Evolutionary conservation across 805 yeast genomes (phyloP).

Genomic region (Ogataea siamensis): DNA sequence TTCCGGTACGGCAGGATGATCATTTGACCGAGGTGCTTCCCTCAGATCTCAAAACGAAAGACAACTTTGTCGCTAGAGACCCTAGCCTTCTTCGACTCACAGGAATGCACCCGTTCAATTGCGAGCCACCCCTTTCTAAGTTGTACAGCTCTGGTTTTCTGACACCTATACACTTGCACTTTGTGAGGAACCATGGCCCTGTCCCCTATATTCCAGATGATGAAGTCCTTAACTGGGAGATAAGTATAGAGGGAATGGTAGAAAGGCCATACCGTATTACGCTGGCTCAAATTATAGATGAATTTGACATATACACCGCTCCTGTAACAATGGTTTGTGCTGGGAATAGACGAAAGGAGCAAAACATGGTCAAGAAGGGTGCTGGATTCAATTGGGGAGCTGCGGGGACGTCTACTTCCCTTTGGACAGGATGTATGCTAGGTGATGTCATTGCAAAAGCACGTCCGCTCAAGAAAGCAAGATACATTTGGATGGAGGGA

Average conservation of each 20-base stretch:
- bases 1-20: conserved; percentile 21
- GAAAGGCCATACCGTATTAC: conserved; percentile 29
- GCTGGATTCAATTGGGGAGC: conserved; percentile 39
- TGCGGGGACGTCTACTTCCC: conserved; percentile 34
- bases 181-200: conserved; percentile 37
- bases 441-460: conserved; percentile 31
- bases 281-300: conserved; percentile 25
- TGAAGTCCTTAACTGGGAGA: conserved; percentile 30
- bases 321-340: conserved; percentile 38
- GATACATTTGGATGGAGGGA: conserved; percentile 37
- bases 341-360: conserved; percentile 37
- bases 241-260: conserved; percentile 32
- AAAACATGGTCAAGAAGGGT: conserved; percentile 35
- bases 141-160: conserved; percentile 33
- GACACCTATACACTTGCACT: conserved; percentile 34
- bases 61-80: conserved; percentile 33
- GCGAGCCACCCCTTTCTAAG: conserved; percentile 32
- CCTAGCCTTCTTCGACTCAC: conserved; percentile 32
- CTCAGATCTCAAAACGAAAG: conserved; percentile 31
- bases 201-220: conserved; percentile 29
- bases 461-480: conserved; percentile 29
- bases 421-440: conserved; percentile 36
- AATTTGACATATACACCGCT: conserved; percentile 31
- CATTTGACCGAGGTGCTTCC: conserved; percentile 20
- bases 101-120: conserved; percentile 36